phyloP scores from a whole-genome alignment of 23 red algal species.

The Gracilariopsis chorda region DNA sequence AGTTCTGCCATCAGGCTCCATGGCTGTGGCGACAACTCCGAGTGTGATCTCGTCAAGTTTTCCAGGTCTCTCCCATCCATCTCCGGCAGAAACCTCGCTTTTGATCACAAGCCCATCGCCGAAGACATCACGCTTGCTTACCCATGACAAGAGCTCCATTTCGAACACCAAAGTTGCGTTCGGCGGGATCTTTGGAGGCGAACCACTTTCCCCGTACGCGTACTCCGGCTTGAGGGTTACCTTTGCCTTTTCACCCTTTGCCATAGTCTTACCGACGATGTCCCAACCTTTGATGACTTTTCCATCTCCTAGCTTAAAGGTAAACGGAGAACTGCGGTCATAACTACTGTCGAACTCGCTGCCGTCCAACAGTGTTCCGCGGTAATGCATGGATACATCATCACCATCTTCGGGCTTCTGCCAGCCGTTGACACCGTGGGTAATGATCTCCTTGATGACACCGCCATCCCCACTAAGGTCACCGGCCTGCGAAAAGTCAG shows the following conservation, averaged over 20 bases:
- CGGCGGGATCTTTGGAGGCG: constrained; percentile 87
- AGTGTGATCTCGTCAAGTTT: constrained; percentile 60
- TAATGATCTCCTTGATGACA: constrained; percentile 84
- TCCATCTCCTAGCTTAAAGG: constrained; percentile 80
- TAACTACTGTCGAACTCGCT: constrained; percentile 76
- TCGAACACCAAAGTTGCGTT: constrained; percentile 87
- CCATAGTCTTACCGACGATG: constrained; percentile 67
- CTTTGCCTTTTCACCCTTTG: constrained; percentile 80
- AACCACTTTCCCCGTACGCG: constrained; percentile 86
- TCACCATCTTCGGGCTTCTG: constrained; percentile 69
- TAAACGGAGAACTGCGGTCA: constrained; percentile 76
- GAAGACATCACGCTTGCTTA: constrained; percentile 86
- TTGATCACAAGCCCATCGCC: constrained; percentile 78
- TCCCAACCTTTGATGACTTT: constrained; percentile 97
- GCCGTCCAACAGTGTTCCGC: constrained; percentile 57
- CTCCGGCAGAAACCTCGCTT: constrained; percentile 61
- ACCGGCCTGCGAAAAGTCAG: constrained; percentile 56
- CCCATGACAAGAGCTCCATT: constrained; percentile 87
- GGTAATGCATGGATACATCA: constrained; percentile 56
- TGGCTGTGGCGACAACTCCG: constrained; percentile 13
- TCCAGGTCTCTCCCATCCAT: constrained; percentile 88
- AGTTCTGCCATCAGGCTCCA: not conserved
- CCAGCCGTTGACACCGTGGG: constrained; percentile 51
- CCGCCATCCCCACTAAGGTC: constrained; percentile 89
- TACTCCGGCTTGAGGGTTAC: constrained; percentile 88